phyloP scores from a whole-genome alignment of 2,329 filamentous ascomycete species.

The Cordyceps cicadae region DNA sequence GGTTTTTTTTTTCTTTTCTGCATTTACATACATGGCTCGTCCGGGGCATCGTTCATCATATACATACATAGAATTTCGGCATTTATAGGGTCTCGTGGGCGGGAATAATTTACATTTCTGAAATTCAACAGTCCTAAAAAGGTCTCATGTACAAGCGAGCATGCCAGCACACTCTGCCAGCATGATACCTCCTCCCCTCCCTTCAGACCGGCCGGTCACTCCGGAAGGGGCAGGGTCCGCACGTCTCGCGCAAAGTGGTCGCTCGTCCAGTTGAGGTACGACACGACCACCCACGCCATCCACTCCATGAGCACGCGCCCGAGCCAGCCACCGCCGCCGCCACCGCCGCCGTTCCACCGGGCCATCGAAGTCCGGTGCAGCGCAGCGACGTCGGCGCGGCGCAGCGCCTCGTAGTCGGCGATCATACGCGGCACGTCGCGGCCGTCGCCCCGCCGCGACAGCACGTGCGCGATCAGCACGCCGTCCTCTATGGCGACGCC shows the following conservation, averaged over 20 bases:
- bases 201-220: not conserved
- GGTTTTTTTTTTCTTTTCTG: not conserved
- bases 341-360: slow-evolving; percentile 17
- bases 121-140: not conserved
- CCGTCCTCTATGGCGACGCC: slow-evolving; percentile 46
- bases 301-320: slow-evolving; percentile 18
- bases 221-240: slow-evolving; percentile 15
- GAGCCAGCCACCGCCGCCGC: slow-evolving; percentile 13
- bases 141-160: not conserved
- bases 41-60: not conserved
- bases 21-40: not conserved
- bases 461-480: slow-evolving; percentile 34
- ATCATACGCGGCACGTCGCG: slow-evolving; percentile 34
- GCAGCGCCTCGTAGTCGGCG: slow-evolving; percentile 36
- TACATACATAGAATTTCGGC: not conserved
- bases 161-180: not conserved
- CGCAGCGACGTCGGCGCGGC: slow-evolving; percentile 33
- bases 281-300: slow-evolving; percentile 19
- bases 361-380: slow-evolving; percentile 34
- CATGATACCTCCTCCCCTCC: not conserved
- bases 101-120: not conserved
- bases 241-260: slow-evolving; percentile 18
- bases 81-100: not conserved
- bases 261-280: slow-evolving; percentile 13
- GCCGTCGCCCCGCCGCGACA: slow-evolving; percentile 13